phyloP scores from a whole-genome alignment of 805 yeast genomes.

The Spathaspora passalidarum region DNA sequence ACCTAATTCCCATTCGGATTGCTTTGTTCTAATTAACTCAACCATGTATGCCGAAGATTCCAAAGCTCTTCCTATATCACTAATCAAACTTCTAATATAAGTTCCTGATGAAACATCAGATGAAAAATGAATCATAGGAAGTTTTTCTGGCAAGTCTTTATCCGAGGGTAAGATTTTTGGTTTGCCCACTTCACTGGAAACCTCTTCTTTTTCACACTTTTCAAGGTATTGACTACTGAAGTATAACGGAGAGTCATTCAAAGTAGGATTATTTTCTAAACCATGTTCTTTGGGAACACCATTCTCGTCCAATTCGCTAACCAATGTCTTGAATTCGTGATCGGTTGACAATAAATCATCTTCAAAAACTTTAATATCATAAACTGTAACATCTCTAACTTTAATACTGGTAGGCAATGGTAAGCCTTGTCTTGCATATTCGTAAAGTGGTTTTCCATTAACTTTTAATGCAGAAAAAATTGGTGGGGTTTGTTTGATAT shows the following conservation, averaged over 20 bases:
- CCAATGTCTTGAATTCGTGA: conserved; percentile 50
- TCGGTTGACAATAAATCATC: conserved; percentile 51
- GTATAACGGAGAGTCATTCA: conserved; percentile 60
- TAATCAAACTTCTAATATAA: conserved; percentile 82
- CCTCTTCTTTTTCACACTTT: conserved; percentile 37
- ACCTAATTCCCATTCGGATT: conserved; percentile 81
- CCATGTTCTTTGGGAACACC: conserved; percentile 45
- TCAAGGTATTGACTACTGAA: conserved; percentile 55
- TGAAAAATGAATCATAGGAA: conserved; percentile 70
- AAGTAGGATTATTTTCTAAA: conserved; percentile 49
- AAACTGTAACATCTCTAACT: conserved; percentile 65
- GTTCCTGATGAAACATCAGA: conserved; percentile 93
- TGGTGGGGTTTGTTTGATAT: conserved; percentile 88
- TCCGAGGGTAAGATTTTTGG: conserved; percentile 38
- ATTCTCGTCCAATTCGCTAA: conserved; percentile 45
- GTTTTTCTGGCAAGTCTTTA: conserved; percentile 42
- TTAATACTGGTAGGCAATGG: conserved; percentile 85
- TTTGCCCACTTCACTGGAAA: conserved; percentile 35
- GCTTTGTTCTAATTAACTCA: conserved; percentile 65
- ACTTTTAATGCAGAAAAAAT: conserved; percentile 90
- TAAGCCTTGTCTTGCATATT: conserved; percentile 84
- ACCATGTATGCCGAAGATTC: conserved; percentile 88
- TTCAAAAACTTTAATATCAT: conserved; percentile 48
- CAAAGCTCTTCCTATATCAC: conserved; percentile 83
- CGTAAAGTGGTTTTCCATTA: conserved; percentile 91